phyloP scores from a whole-genome alignment of 202 grass and related monocot species.

The Eragrostis tef region DNA sequence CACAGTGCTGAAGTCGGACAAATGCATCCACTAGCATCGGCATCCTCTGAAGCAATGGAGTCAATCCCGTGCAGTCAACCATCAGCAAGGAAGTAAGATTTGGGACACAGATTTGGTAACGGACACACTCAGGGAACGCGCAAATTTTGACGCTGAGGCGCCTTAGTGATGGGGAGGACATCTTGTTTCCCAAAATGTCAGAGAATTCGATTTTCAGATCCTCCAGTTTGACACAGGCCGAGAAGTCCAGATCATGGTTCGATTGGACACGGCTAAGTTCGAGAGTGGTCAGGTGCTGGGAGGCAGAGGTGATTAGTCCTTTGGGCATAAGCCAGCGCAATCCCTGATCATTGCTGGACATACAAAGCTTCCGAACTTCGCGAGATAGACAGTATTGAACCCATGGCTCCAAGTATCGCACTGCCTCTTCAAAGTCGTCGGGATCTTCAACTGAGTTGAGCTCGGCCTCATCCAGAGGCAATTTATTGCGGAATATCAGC shows the following conservation, averaged over 20 bases:
- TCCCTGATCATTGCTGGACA: neutral
- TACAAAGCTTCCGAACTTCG: neutral
- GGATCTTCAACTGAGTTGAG: neutral
- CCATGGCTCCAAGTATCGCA: neutral
- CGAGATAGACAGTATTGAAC: neutral
- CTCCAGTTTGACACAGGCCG: neutral
- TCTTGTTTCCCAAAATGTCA: neutral
- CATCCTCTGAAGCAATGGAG: constrained; percentile 14
- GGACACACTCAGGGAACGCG: neutral
- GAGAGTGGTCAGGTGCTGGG: neutral
- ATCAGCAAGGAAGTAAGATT: constrained; percentile 7
- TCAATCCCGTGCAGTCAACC: neutral
- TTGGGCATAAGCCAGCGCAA: neutral
- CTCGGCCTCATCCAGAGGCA: neutral
- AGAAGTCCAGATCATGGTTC: constrained; percentile 19
- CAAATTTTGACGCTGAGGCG: neutral
- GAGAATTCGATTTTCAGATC: neutral
- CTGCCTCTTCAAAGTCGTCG: neutral
- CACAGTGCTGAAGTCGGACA: neutral
- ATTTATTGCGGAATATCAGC: neutral
- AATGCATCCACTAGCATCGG: constrained; percentile 11
- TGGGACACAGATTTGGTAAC: constrained; percentile 2
- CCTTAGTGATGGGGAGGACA: constrained; percentile 8
- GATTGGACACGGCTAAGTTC: neutral
- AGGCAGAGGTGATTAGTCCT: neutral